Evolutionary conservation across 371 early-diverging fungal genomes (phyloP).

Genomic region (Haplosporangium sp.): DNA sequence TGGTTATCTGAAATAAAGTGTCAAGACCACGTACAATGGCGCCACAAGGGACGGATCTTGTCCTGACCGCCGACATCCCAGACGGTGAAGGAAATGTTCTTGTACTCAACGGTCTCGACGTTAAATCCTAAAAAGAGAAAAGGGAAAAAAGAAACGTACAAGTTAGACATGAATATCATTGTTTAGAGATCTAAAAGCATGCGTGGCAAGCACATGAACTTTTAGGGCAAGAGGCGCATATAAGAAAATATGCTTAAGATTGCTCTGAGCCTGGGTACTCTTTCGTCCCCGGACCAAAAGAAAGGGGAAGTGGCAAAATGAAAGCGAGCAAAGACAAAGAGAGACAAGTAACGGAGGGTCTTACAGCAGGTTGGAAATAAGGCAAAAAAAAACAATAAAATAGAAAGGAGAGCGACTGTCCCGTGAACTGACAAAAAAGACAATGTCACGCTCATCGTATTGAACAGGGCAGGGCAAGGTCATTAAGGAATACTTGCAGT

Average conservation of each 20-base stretch:
- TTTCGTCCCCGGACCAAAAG: too few relatives aligned
- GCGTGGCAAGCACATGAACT: too few relatives aligned
- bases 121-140: slow-evolving; percentile 84
- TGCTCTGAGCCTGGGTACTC: too few relatives aligned
- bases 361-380: too few relatives aligned
- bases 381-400: slow-evolving; percentile 5
- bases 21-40: slow-evolving; percentile 72
- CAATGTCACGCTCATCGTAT: background rate
- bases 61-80: slow-evolving; percentile 99
- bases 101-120: slow-evolving; percentile 97
- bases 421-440: background rate
- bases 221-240: too few relatives aligned
- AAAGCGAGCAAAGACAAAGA: too few relatives aligned
- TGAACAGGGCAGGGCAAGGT: background rate
- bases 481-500: too few relatives aligned
- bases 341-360: too few relatives aligned
- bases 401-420: background rate
- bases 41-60: slow-evolving; percentile 94
- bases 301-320: too few relatives aligned
- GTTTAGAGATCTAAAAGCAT: background rate
- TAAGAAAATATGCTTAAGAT: too few relatives aligned
- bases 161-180: slow-evolving; percentile 2
- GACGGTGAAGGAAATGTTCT: slow-evolving; percentile 96
- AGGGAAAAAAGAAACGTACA: background rate
- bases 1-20: background rate